Evolutionary conservation across 345 rosid genomes (phyloP), one percentile per base, ranked within the genome.

Genomic region (Lagerstroemia speciosa): DNA sequence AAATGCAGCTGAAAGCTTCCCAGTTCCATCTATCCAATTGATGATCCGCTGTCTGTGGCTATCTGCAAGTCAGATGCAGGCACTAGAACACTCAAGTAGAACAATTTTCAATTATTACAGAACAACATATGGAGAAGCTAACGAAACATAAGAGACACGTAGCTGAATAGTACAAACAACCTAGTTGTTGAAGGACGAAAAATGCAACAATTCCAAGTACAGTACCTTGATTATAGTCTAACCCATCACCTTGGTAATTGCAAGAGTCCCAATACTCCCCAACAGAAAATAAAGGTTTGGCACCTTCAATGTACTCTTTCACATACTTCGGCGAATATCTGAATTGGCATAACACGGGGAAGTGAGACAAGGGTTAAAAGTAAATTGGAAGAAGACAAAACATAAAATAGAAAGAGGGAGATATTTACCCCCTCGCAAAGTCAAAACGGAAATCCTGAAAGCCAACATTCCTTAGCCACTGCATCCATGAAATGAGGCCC

Each of bases 181-280:
- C 0, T 5, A 22, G 26, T n/a, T 20, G 57, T 27, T 7, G 14
- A 15, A 58, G 27, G 33, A 58, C 2, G 33, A 27, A 48, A 22
- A 17, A 2, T 58, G 62, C 17, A 58, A 58, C 16, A 29, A 9
- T 58, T 58, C 33, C 1, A 5, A 58, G 6, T 30, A 11, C 62
- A 58, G 65, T 81, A 88, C 98, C 98, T 88, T 92, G 98, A 75
- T 83, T 90, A 70, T 90, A 88, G 67, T 92, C 96, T 71, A 87
- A 82, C 69, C 76, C 80, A 43, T 65, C 50, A 34, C 82, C 83
- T 69, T 69, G 83, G 68, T 93, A 93, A 33, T 79, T 88, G 83
- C 98, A 93, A 71, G 96, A 87, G 79, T 90, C 97, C 98, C 98
- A 93, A 69, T 77, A 83, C 81, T 93, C 97, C 55, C 98, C 97